Base-by-base conservation (phyloP, 1,139 yeast genomes). In the Blastobotrys malaysiensis region DNA sequence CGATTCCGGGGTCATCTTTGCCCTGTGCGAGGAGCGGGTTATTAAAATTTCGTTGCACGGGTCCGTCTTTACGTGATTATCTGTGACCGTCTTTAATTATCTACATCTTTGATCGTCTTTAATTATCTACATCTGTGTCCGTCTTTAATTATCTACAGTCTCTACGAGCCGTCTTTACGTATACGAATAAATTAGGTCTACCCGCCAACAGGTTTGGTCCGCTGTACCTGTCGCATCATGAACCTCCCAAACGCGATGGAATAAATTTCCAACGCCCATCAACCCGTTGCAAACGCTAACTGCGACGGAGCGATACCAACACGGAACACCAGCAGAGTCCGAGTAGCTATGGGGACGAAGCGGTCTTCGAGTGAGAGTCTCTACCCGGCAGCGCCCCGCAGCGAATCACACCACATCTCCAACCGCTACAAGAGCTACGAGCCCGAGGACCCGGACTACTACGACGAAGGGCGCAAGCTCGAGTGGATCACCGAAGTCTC, bases 1-100 rank as follows among this genome's bases (percentile, higher is more conserved):
- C 1, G 64, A 59, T 26, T 62, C 39, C 11, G 45, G 31, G 3
- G 31, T 26, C 13, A 26, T 26, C 3, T 6, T 26, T 26, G 31
- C 31, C 13, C 13, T 26, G 31, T 26, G 31, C 13, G 31, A 26
- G 31, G 13, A 26, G 31, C 31, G 31, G 13, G 31, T 26, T 3
- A 26, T 26, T 26, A 9, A 26, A 9, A 9, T 26, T 26, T 3
- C 13, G 9, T 26, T 26, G 13, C 31, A 26, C 9, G 31, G 31
- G 13, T 26, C 31, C 5, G 9, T 6, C 31, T 26, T 26, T 11
- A 26, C 26, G 7, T 22, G 9, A 22, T 9, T 22, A 22, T n/a
- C n/a, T n/a, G n/a, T n/a, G n/a, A n/a, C n/a, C n/a, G 26, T 22
- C 26, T 7, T 22, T 5, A 22, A 22, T 22, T 22, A 22, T 5